These are phyloP conservation scores for Escovopsis sp. DNA, from an alignment of 2,329 filamentous ascomycete genomes.

Conservation along the genomic window DNA sequence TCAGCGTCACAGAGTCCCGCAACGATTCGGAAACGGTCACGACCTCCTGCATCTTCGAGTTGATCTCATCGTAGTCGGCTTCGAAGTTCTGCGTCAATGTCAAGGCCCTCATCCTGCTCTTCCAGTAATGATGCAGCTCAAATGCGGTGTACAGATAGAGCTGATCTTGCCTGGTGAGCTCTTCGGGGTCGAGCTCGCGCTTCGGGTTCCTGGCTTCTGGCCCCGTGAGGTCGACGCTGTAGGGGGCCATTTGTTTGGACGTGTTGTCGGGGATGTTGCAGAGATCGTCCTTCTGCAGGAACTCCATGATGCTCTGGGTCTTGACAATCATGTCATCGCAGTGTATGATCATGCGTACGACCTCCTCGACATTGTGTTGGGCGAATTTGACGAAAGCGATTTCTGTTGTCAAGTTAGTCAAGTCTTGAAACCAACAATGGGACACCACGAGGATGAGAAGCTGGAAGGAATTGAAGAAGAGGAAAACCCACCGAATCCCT, in stretches of 20 bases:
- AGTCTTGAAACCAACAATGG: constrained; percentile 9
- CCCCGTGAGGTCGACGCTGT: constrained; percentile 92
- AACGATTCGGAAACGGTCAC: constrained; percentile 77
- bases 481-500: constrained; percentile 54
- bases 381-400: constrained; percentile 92
- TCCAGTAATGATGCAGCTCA: constrained; percentile 97
- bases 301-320: constrained; percentile 89
- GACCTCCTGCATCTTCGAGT: constrained; percentile 71
- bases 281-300: constrained; percentile 81
- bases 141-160: constrained; percentile 88
- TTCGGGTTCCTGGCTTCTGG: constrained; percentile 63
- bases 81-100: constrained; percentile 74
- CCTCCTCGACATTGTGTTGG: constrained; percentile 64
- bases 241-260: constrained; percentile 82
- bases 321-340: constrained; percentile 83
- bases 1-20: constrained; percentile 79
- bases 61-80: constrained; percentile 81
- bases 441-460: too few species aligned
- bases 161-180: constrained; percentile 89
- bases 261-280: constrained; percentile 87
- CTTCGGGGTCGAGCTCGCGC: constrained; percentile 72
- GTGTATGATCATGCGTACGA: constrained; percentile 88
- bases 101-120: constrained; percentile 87
- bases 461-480: too few species aligned
- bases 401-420: constrained; percentile 33